Evolutionary conservation across 768 basidiomycete species (phyloP).

Genomic region (Rhodotorula graminis): DNA sequence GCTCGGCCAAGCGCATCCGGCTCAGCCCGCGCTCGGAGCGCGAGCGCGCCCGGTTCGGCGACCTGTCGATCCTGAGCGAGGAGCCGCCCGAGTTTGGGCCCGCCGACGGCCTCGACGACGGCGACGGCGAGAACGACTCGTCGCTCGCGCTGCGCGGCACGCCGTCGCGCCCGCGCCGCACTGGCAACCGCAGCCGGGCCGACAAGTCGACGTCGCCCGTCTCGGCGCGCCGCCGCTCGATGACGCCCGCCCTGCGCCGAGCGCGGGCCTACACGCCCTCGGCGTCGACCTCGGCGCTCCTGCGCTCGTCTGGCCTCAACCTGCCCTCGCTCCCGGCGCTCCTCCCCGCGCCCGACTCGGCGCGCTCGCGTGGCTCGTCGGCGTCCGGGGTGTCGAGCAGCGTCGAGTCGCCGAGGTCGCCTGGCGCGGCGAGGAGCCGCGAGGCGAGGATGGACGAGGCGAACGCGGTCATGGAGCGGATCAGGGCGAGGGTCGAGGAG

Average conservation of each 20-base stretch:
- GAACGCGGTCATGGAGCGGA: slow-evolving; percentile 24
- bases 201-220: background rate
- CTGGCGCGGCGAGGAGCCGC: background rate
- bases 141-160: no score
- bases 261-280: background rate
- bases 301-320: background rate
- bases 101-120: no score
- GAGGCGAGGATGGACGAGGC: slow-evolving; percentile 16
- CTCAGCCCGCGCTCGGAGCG: slow-evolving; percentile 55
- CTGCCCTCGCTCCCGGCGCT: background rate
- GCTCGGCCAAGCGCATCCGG: slow-evolving; percentile 75
- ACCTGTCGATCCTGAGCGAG: background rate
- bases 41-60: no score
- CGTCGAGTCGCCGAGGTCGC: background rate
- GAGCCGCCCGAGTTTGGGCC: background rate
- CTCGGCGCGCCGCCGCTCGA: background rate
- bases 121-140: background rate
- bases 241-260: background rate
- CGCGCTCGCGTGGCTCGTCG: background rate
- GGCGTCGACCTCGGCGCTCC: background rate
- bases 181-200: no score
- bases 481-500: slow-evolving; percentile 10
- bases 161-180: no score
- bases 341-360: background rate
- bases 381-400: background rate